A percentile compares a stretch with the other conserved stretches of the same genome.
These are phyloP conservation scores for Ophiosphaerella korrae DNA, from an alignment of 2,329 filamentous ascomycete species.

Conservation along the genomic window DNA sequence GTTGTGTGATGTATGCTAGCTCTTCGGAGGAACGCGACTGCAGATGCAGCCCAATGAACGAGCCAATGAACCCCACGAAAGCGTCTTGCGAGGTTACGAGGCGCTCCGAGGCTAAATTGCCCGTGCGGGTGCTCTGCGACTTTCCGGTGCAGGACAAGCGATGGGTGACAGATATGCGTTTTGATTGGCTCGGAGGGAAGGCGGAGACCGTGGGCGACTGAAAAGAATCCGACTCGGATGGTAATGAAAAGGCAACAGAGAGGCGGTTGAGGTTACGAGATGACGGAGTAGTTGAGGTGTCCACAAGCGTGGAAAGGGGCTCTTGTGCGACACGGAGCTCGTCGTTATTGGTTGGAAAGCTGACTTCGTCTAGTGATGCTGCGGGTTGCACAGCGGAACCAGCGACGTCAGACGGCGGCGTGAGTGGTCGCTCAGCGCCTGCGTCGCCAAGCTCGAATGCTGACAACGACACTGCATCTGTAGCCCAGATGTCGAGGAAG, in stretches of 20 bases:
- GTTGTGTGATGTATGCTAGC: constrained; percentile 78
- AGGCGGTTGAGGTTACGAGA: constrained; percentile 36
- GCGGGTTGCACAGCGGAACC: constrained; percentile 37
- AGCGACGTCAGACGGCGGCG: constrained; percentile 46
- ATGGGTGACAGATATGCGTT: constrained; percentile 66
- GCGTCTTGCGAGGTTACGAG: constrained; percentile 81
- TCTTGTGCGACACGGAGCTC: constrained; percentile 42
- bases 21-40: constrained; percentile 90
- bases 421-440: constrained; percentile 42
- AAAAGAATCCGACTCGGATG: constrained; percentile 43
- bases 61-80: constrained; percentile 88
- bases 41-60: constrained; percentile 90
- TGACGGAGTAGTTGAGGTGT: constrained; percentile 36
- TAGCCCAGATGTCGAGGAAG: constrained; percentile 85
- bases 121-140: constrained; percentile 65
- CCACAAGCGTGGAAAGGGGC: constrained; percentile 28
- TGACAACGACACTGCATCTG: constrained; percentile 58
- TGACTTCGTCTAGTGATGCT: constrained; percentile 27
- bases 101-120: constrained; percentile 81
- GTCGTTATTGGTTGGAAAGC: constrained; percentile 54
- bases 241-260: constrained; percentile 46
- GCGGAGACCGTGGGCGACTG: constrained; percentile 35
- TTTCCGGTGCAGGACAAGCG: constrained; percentile 77
- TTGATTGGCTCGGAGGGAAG: constrained; percentile 41
- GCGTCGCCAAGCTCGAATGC: constrained; percentile 39